Conservation (phyloP, 306 rosid genomes). For the Prunus campanulata region DNA sequence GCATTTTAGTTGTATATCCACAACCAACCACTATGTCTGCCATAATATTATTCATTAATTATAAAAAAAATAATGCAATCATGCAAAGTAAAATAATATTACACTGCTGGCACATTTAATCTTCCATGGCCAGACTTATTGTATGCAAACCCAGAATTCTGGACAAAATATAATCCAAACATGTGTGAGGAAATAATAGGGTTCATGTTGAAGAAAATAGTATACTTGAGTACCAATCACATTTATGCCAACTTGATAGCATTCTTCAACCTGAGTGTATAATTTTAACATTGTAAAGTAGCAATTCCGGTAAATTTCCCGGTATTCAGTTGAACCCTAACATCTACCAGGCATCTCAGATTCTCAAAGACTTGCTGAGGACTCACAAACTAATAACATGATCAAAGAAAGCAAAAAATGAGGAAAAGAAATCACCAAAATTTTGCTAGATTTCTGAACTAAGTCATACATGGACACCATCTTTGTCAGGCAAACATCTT, state of each 20-base stretch:
- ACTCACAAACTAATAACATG: background rate
- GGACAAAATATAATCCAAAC: background rate
- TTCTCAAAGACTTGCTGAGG: background rate
- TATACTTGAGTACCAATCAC: background rate
- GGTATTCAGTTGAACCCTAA: background rate
- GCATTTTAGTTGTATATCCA: too few species aligned
- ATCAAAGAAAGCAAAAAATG: background rate
- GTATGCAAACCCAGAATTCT: background rate
- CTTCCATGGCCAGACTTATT: background rate
- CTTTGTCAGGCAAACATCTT: background rate
- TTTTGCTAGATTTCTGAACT: slow-evolving; percentile 1
- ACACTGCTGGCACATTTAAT: background rate
- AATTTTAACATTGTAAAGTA: background rate
- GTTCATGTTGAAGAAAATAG: background rate
- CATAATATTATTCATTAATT: too few species aligned
- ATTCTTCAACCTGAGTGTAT: slow-evolving; percentile 2
- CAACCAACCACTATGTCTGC: too few species aligned
- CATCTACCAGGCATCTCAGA: slow-evolving; percentile 6
- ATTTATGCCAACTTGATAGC: slow-evolving; percentile 6
- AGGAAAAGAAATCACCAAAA: background rate
- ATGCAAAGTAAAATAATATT: background rate
- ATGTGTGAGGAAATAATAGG: background rate
- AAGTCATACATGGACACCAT: background rate
- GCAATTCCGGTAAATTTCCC: background rate
- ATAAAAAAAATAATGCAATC: too few species aligned